Evolutionary conservation across 2,329 filamentous ascomycete species (phyloP).

Genomic region (Aspergillus spinulosporus): DNA sequence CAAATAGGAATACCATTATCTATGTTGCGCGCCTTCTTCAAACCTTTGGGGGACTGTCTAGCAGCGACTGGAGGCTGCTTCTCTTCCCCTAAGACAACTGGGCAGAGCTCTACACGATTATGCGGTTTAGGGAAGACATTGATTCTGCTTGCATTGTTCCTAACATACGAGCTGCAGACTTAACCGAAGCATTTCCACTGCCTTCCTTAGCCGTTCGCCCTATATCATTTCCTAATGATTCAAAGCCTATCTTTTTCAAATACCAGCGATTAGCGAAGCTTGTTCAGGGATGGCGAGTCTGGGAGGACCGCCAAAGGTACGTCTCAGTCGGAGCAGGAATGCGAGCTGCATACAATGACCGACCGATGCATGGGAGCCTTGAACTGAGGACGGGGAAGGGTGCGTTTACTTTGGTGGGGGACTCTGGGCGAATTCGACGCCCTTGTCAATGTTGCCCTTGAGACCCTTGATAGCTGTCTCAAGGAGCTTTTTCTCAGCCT

Average conservation of each 20-base stretch:
- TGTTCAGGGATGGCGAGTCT: conserved; percentile 25
- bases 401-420: conserved; percentile 79
- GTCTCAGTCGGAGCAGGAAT: background rate
- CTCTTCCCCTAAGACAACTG: too few relatives aligned
- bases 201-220: conserved; percentile 26
- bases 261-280: conserved; percentile 39
- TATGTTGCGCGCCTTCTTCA: too few relatives aligned
- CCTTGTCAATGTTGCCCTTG: conserved; percentile 92
- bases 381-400: conserved; percentile 33
- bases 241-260: conserved; percentile 48
- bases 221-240: conserved; percentile 32
- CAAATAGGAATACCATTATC: conserved; percentile 50
- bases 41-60: too few relatives aligned
- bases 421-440: conserved; percentile 84
- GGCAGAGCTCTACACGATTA: too few relatives aligned
- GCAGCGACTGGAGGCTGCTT: too few relatives aligned
- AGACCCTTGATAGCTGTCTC: conserved; percentile 73
- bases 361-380: conserved; percentile 25
- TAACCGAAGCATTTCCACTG: conserved; percentile 21
- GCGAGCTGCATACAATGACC: conserved; percentile 21
- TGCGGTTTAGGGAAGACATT: too few relatives aligned
- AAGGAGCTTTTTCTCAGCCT: conserved; percentile 86
- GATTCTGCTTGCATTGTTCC: conserved; percentile 13
- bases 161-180: conserved; percentile 9
- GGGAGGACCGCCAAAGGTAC: conserved; percentile 19